Conservation (phyloP, 176 grass and related monocot genomes). For the Rhynchospora breviuscula region DNA sequence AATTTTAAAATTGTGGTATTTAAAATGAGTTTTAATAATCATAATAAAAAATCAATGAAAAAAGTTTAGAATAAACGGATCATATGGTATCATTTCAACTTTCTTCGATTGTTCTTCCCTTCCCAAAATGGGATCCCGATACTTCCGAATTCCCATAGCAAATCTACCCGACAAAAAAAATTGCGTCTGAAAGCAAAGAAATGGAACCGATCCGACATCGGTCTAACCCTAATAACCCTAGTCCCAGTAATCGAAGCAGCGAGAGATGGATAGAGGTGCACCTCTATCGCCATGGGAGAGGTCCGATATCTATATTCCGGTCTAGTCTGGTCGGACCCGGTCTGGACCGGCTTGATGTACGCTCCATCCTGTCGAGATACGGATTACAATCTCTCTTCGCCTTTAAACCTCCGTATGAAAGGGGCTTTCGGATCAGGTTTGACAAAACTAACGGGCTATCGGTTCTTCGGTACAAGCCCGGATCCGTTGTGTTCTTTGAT, state of each 20-base stretch:
- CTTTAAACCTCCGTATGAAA: conserved; percentile 35
- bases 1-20: too few species aligned
- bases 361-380: conserved; percentile 41
- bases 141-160: background rate
- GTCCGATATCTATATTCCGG: conserved; percentile 44
- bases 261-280: conserved; percentile 53
- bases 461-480: conserved; percentile 47
- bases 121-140: background rate
- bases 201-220: background rate
- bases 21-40: too few species aligned
- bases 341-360: conserved; percentile 51
- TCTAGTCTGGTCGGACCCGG: conserved; percentile 38
- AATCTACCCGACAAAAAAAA: conserved; percentile 9
- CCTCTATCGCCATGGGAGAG: conserved; percentile 47
- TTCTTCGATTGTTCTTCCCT: background rate
- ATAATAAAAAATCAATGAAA: too few species aligned
- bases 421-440: conserved; percentile 53
- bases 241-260: background rate
- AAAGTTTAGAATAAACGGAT: too few species aligned
- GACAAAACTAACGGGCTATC: conserved; percentile 37
- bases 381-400: conserved; percentile 51
- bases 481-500: conserved; percentile 53
- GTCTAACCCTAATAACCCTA: background rate
- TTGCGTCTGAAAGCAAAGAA: background rate
- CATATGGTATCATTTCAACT: background rate